phyloP scores from a whole-genome alignment of 1,284 basidiomycete species.

The Tetrapyrgos nigripes region DNA sequence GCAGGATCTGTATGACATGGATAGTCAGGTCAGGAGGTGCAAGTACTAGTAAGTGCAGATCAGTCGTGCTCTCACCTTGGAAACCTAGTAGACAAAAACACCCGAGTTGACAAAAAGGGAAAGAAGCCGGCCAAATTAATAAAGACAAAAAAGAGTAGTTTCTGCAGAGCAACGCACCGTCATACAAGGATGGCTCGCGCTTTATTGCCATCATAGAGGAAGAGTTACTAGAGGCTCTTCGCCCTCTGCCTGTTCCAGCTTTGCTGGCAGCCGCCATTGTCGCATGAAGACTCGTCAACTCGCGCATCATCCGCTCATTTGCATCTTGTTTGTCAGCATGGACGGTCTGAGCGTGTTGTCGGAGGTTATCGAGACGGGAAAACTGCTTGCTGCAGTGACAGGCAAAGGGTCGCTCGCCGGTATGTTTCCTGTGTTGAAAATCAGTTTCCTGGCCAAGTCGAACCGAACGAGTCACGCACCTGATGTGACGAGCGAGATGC shows the following conservation, averaged over 20 bases:
- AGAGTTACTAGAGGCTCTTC: not conserved
- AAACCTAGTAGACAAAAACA: too few relatives aligned
- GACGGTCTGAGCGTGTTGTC: conserved; percentile 95
- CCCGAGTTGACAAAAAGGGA: too few relatives aligned
- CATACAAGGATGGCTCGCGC: not conserved
- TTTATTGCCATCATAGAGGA: conserved; percentile 16
- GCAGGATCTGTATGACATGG: too few relatives aligned
- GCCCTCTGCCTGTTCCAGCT: conserved; percentile 35
- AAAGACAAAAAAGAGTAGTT: not conserved
- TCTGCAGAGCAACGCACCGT: not conserved
- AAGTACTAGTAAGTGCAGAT: too few relatives aligned
- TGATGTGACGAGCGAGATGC: conserved; percentile 93
- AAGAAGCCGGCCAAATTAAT: too few relatives aligned
- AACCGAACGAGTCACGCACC: conserved; percentile 55
- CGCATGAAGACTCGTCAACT: conserved; percentile 86
- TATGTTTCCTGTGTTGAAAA: conserved; percentile 81
- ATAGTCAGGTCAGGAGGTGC: too few relatives aligned
- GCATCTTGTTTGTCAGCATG: conserved; percentile 89
- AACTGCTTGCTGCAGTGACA: conserved; percentile 97
- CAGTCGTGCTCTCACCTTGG: not conserved
- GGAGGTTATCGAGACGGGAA: conserved; percentile 94
- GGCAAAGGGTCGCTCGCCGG: conserved; percentile 93
- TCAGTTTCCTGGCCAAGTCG: conserved; percentile 31
- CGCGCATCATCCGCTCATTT: conserved; percentile 92
- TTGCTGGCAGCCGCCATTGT: conserved; percentile 80